phyloP scores from a whole-genome alignment of 371 early-diverging fungal genomes.

The Apophysomyces trapeziformis region DNA sequence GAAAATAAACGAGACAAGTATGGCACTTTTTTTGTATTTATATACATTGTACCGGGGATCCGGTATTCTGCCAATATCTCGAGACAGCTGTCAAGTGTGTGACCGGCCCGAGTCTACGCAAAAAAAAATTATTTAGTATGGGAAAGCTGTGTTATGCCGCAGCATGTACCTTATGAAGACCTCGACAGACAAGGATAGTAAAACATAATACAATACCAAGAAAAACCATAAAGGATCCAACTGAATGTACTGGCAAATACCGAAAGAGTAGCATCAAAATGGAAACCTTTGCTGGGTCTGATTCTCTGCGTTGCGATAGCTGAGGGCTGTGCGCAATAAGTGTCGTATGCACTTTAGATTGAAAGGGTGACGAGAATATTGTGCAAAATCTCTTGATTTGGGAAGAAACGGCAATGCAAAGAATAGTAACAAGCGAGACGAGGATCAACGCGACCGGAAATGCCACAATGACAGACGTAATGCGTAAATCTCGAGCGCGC shows the following conservation, averaged over 20 bases:
- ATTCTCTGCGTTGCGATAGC: constrained; percentile 11
- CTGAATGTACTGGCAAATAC: constrained; percentile 5
- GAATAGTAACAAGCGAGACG: constrained; percentile 23
- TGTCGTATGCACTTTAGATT: constrained; percentile 19
- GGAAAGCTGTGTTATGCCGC: neutral
- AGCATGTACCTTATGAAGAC: neutral
- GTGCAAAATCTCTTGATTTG: constrained; percentile 18
- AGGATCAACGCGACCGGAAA: constrained; percentile 25
- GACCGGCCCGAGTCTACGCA: constrained; percentile 10
- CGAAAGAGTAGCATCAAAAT: constrained; percentile 3
- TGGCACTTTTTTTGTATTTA: constrained; percentile 5
- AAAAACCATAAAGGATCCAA: constrained; percentile 4
- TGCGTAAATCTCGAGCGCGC: constrained; percentile 24
- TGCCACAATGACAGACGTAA: constrained; percentile 26
- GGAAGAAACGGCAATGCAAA: constrained; percentile 18
- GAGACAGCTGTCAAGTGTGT: constrained; percentile 13
- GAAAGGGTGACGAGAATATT: constrained; percentile 6
- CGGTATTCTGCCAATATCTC: constrained; percentile 14
- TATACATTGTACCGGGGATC: constrained; percentile 12
- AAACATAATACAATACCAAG: constrained; percentile 2
- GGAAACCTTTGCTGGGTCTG: constrained; percentile 10
- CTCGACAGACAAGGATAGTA: neutral
- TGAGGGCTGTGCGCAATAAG: constrained; percentile 14
- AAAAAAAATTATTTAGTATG: neutral
- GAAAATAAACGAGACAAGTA: constrained; percentile 9